Base-by-base conservation (phyloP, 2,329 filamentous ascomycete genomes). In the Phoma sp. region DNA sequence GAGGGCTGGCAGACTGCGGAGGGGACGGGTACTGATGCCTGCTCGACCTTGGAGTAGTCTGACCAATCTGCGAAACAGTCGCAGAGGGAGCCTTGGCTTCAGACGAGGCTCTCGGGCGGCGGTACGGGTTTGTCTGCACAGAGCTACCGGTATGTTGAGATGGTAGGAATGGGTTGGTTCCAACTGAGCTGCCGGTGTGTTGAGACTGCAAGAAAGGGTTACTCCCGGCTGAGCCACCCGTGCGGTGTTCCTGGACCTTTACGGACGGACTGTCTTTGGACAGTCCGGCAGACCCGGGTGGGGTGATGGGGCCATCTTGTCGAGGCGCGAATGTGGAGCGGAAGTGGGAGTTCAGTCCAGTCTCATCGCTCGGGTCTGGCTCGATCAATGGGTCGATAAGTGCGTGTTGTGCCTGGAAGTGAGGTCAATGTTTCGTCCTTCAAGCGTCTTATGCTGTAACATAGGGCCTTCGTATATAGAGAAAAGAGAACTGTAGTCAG, bases 331-430 rank as follows among this genome's bases (percentile, higher is more conserved):
- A 80, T 8, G 79, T 80, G 43, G 77, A 78, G 51, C 76, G 74
- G 66, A 86, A 84, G 59, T 85, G 84, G 3, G 80, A 79, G 55
- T 84, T 84, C n/a, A 84, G 83, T 40, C 88, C 87, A 43, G 85
- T 88, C 69, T 89, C 85, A 58, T 88, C 83, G 57, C 81, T 85
- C 13, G 88, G 88, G 58, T 90, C 86, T 9, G 86, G 87, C 21
- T 82, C 87, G 64, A 81, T 86, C 58, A 92, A 78, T 61, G 89
- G 89, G 64, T 89, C 87, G 61, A 91, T 84, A 39, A 92, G 79
- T 68, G 88, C 87, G 67, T 85, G 82, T 48, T 82, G 79, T 38
- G 88, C 86, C 88, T 91, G 59, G 10, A 46, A 55, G 37, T 52
- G 67, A 29, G 64, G 57, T 38, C 37, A 43, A 25, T 19, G 21